These are phyloP conservation scores for Aquilaria agallochum DNA, from an alignment of 441 rosid species.

Conservation along the genomic window DNA sequence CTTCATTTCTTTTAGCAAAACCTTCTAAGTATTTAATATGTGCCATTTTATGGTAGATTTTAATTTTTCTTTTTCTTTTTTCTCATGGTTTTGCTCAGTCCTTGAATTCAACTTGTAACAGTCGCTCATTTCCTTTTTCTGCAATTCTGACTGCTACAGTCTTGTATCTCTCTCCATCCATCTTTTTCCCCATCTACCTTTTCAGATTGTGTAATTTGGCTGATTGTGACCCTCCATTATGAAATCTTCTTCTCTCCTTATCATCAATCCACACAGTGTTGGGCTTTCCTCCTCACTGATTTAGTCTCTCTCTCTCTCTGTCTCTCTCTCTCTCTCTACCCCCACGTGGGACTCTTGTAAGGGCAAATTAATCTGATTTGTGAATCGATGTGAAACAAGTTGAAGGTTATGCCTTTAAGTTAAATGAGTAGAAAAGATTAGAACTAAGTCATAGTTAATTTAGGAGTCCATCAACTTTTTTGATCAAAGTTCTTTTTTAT, in stretches of 20 bases:
- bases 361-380: too few species aligned
- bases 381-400: too few species aligned
- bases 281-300: constrained; percentile 19
- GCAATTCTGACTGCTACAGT: constrained; percentile 26
- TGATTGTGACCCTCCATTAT: constrained; percentile 45
- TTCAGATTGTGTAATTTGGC: constrained; percentile 39
- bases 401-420: too few species aligned
- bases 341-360: constrained; percentile 3
- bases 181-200: constrained; percentile 14
- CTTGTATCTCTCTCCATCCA: constrained; percentile 7
- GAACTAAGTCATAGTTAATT: too few species aligned
- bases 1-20: too few species aligned
- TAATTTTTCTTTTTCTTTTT: too few species aligned
- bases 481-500: too few species aligned
- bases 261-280: constrained; percentile 15
- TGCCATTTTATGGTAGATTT: too few species aligned
- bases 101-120: constrained; percentile 38
- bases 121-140: constrained; percentile 29
- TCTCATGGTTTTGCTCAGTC: background rate
- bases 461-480: too few species aligned
- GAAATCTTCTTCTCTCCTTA: constrained; percentile 35
- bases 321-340: constrained; percentile 1
- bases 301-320: background rate
- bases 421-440: too few species aligned
- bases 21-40: too few species aligned